Evolutionary conservation across 345 rosid species (phyloP), one percentile per base, ranked within the genome.

Genomic region (Hibiscus mutabilis): DNA sequence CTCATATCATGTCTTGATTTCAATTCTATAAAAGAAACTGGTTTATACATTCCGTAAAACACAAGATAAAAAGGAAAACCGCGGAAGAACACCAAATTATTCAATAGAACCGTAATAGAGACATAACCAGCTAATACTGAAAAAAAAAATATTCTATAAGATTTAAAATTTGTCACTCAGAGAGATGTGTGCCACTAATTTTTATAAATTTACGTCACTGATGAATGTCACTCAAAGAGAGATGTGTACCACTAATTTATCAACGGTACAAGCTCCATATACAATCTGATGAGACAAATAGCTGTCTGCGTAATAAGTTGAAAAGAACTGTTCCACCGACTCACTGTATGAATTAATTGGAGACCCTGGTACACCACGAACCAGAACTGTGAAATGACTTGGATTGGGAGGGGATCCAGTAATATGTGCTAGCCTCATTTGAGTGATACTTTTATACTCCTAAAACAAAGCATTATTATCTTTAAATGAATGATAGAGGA

Each of bases 271-370:
- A 72, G 79, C 74, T 19, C 67, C 85, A 80, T 87, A 86, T 70
- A 92, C 91, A 90, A 92, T 89, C 68, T 92, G 92, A 75, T 92
- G 97, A 42, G 97, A 86, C 82, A 95, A 47, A 75, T 95, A 95
- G 79, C 88, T 86, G 40, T 86, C 74, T 77, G 86, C 79, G 83
- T 95, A 90, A 80, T 89, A 95, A 52, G 78, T 82, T 33, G 83
- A 61, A 76, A 90, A 95, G 79, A 81, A 95, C 19, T 81, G 81
- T 67, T 70, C 72, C 66, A 95, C 97, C 64, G 93, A 46, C 37
- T 86, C 84, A 74, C 86, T 90, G 78, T 87, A 95, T 47, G 97
- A 86, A 76, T 83, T 77, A 16, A 79, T 86, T 22, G 79, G 80
- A 40, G 84, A 84, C 82, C 82, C 76, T 29, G 99, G 99, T 81